Evolutionary conservation across 2,329 filamentous ascomycete species (phyloP).

Genomic region (Colletotrichum sp.): DNA sequence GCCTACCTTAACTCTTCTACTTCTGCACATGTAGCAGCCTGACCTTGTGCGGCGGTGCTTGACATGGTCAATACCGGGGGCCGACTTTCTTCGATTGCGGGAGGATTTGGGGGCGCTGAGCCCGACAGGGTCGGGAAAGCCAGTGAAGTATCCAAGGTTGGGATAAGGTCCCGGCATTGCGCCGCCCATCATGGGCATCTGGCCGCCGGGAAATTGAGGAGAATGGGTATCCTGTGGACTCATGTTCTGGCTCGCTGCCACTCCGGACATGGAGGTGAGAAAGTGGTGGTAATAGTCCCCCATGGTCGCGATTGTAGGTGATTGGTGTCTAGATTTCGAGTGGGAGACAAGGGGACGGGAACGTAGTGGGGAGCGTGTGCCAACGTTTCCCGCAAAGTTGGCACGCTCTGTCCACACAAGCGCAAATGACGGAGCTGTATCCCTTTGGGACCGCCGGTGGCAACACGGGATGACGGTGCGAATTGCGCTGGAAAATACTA

Average conservation of each 20-base stretch:
- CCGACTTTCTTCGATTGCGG: slow-evolving; percentile 57
- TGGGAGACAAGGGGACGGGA: background rate
- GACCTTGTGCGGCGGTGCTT: slow-evolving; percentile 94
- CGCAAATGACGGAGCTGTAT: background rate
- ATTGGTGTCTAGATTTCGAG: background rate
- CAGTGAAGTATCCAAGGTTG: slow-evolving; percentile 53
- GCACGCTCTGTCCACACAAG: background rate
- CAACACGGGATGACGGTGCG: background rate
- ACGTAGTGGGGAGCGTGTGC: slow-evolving; percentile 6
- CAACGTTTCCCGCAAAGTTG: background rate
- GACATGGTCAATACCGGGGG: slow-evolving; percentile 68
- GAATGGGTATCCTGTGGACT: slow-evolving; percentile 46
- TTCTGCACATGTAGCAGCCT: slow-evolving; percentile 91
- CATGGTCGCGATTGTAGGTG: slow-evolving; percentile 40
- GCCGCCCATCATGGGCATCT: slow-evolving; percentile 31
- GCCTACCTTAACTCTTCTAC: slow-evolving; percentile 80
- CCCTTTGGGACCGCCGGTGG: background rate
- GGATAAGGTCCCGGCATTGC: slow-evolving; percentile 49
- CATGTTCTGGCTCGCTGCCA: slow-evolving; percentile 39
- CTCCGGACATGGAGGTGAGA: slow-evolving; percentile 56
- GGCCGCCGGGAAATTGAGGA: slow-evolving; percentile 37
- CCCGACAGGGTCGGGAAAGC: slow-evolving; percentile 54
- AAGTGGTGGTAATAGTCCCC: slow-evolving; percentile 63
- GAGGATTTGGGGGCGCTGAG: slow-evolving; percentile 53
- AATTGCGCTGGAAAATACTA: background rate